These are phyloP conservation scores for Plasmodium cynomolgi DNA, from an alignment of 169 alveolate genomes.

Conservation along the genomic window DNA sequence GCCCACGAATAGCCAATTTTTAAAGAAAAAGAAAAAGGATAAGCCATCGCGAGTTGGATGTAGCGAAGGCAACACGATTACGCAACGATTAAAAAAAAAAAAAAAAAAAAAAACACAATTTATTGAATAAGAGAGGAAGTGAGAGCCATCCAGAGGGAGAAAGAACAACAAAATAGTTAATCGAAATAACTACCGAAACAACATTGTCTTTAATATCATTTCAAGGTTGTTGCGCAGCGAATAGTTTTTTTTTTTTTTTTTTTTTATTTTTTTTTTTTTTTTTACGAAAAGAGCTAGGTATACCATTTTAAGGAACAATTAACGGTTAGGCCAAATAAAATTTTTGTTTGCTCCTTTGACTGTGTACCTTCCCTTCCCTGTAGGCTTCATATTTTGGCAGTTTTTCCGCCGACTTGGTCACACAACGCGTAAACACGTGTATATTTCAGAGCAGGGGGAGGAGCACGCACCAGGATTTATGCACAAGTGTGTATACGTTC, in stretches of 20 bases:
- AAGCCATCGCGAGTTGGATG: not conserved
- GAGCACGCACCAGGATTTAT: not conserved
- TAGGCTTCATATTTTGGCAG: not conserved
- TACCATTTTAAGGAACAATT: not conserved
- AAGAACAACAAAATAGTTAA: not conserved
- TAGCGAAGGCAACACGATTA: not conserved
- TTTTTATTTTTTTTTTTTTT: not conserved
- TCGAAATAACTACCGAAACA: not conserved
- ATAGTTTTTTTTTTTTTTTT: not conserved
- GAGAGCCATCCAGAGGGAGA: not conserved
- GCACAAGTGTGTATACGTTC: not conserved
- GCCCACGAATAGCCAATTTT: not conserved
- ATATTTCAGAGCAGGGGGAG: not conserved
- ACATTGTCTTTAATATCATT: not conserved
- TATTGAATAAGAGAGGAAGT: not conserved
- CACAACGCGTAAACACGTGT: not conserved
- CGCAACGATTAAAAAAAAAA: not conserved
- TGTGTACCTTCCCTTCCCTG: not conserved
- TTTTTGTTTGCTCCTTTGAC: not conserved
- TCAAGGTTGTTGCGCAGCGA: slow-evolving; percentile 1
- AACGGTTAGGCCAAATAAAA: slow-evolving; percentile 1
- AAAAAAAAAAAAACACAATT: not conserved
- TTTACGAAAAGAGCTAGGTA: not conserved
- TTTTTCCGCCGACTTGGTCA: not conserved
- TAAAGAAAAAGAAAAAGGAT: not conserved